Base-by-base conservation (phyloP, 177 flowering plant genomes). In the Vitis hybrid region DNA sequence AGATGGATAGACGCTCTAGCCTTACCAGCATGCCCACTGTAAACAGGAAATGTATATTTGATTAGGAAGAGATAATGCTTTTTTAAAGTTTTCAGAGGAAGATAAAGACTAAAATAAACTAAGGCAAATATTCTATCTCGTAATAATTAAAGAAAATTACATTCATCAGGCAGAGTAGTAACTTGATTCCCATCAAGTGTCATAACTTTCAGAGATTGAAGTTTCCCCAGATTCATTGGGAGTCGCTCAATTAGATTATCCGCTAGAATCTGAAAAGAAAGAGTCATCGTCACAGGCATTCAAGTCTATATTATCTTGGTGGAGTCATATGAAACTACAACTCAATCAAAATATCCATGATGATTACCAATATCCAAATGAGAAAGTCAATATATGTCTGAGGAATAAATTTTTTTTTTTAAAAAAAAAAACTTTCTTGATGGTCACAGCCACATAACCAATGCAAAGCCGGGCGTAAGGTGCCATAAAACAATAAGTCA, bases 1-100 rank as follows among this genome's bases (percentile, higher is more conserved):
- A 82, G 62, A 92, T 78, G n/a, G 97, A 92, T 72, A 94, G 79
- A 62, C 75, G 84, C 77, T 92, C 97, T 79, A 94, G 92, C 84
- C 88, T 84, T 69, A 93, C 90, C 74, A 94, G 85, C 82, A 89
- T 88, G 52, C 98, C 99, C 88, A 92, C 97, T 92, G 71, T 61
- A 82, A 39, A 80, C 12, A 66, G 8, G 13, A 75, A 69, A 74
- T 9, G 1, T n/a, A 55, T 16, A 73, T 61, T 8, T 1, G 49
- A 48, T 67, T 64, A 51, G 12, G 21, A 45, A 45, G 13, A 5
- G 14, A 48, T 5, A 62, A 62, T 45, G 5, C 13, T 8, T n/a
- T 48, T 26, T 53, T 39, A 29, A 63, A 60, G 33, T 68, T 65
- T 58, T 56, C 39, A 67, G 55, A 14, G n/a, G 29, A 22, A 50